Evolutionary conservation across 768 basidiomycete genomes (phyloP).

Genomic region (Kwoniella sp.): DNA sequence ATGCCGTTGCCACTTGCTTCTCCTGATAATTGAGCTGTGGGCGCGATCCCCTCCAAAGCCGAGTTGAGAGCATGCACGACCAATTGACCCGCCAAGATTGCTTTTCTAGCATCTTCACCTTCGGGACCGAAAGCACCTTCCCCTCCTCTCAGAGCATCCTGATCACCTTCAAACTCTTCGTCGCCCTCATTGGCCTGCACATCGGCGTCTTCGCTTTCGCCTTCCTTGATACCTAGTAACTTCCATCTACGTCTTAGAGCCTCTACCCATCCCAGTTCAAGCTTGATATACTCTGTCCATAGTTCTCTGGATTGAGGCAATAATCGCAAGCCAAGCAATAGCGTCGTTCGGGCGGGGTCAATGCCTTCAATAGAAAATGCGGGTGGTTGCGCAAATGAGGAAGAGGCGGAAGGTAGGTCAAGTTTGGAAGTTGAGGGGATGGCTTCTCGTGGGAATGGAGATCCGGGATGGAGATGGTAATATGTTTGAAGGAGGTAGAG

Average conservation of each 20-base stretch:
- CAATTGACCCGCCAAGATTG: conserved; percentile 38
- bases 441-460: conserved; percentile 60
- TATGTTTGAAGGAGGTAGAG: conserved; percentile 82
- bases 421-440: conserved; percentile 45
- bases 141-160: conserved; percentile 69
- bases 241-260: conserved; percentile 76
- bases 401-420: conserved; percentile 27
- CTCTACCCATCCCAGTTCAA: conserved; percentile 86
- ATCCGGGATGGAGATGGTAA: conserved; percentile 74
- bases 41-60: conserved; percentile 28
- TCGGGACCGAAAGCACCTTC: conserved; percentile 63
- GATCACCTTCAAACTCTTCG: conserved; percentile 37
- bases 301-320: conserved; percentile 71
- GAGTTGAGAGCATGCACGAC: conserved; percentile 34
- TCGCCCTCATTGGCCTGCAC: not conserved
- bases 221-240: conserved; percentile 67
- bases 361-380: conserved; percentile 54
- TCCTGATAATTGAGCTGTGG: not conserved
- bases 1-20: conserved; percentile 57
- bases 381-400: conserved; percentile 18
- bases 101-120: conserved; percentile 51
- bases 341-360: conserved; percentile 71
- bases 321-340: conserved; percentile 82
- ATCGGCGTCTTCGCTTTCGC: conserved; percentile 12
- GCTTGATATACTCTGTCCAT: conserved; percentile 87